These are phyloP conservation scores for Globisporangium mamillatum DNA, from an alignment of 352 stramenopile species.

Conservation along the genomic window DNA sequence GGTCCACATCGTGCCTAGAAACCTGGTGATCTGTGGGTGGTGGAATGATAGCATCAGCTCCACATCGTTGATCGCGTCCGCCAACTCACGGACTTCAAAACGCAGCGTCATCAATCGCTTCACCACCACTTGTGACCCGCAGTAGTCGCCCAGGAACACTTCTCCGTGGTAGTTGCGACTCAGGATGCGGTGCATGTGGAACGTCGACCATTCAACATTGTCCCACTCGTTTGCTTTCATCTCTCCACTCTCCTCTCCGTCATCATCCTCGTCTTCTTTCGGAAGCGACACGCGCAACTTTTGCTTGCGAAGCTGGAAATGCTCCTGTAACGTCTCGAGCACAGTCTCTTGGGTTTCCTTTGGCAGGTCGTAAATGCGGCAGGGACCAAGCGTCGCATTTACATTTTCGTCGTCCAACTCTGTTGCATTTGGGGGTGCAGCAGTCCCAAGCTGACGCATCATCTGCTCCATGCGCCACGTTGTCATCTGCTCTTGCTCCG, in stretches of 20 bases:
- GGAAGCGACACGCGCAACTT: slow-evolving; percentile 18
- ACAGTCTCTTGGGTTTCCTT: slow-evolving; percentile 58
- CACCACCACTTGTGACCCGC: slow-evolving; percentile 54
- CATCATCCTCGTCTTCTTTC: slow-evolving; percentile 8
- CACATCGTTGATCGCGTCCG: slow-evolving; percentile 71
- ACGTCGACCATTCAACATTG: slow-evolving; percentile 34
- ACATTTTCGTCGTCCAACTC: slow-evolving; percentile 22
- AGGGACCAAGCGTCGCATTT: slow-evolving; percentile 25
- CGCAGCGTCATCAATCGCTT: slow-evolving; percentile 68
- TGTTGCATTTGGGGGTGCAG: not conserved
- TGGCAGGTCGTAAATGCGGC: slow-evolving; percentile 55
- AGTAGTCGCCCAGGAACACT: slow-evolving; percentile 62
- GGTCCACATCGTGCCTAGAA: slow-evolving; percentile 72
- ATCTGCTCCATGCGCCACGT: slow-evolving; percentile 67
- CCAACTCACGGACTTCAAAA: slow-evolving; percentile 53
- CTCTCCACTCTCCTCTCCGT: not conserved
- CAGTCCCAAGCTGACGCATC: slow-evolving; percentile 47
- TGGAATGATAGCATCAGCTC: slow-evolving; percentile 53
- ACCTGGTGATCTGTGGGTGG: slow-evolving; percentile 67
- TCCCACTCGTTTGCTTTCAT: slow-evolving; percentile 11
- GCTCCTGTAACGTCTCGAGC: slow-evolving; percentile 52
- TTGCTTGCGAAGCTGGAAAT: slow-evolving; percentile 57
- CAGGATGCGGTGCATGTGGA: slow-evolving; percentile 24
- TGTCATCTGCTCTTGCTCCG: slow-evolving; percentile 64
- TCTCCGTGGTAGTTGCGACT: slow-evolving; percentile 60